Evolutionary conservation across 352 stramenopile genomes (phyloP).

Genomic region (Plasmopara muralis): DNA sequence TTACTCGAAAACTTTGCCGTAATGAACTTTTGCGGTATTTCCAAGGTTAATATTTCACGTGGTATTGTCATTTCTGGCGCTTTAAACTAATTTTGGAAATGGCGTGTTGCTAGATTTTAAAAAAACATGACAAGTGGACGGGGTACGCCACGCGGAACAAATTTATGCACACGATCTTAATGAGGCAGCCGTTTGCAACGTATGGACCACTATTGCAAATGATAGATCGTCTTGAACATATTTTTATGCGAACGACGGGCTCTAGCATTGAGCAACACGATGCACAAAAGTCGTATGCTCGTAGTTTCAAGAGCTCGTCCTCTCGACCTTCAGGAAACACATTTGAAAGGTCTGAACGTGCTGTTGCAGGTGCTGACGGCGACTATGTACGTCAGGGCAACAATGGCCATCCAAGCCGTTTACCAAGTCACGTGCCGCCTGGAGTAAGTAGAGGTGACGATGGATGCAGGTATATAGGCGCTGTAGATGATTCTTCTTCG

Average conservation of each 20-base stretch:
- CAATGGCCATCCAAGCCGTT: constrained; percentile 18
- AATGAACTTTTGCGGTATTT: constrained; percentile 88
- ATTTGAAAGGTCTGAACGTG: constrained; percentile 5
- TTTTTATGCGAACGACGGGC: constrained; percentile 85
- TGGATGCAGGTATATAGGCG: constrained; percentile 21
- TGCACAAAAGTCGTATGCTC: constrained; percentile 40
- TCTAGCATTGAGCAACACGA: constrained; percentile 83
- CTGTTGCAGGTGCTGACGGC: constrained; percentile 5
- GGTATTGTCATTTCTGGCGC: no score
- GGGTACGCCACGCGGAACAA: constrained; percentile 86
- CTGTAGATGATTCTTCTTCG: constrained; percentile 30
- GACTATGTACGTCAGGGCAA: constrained; percentile 10
- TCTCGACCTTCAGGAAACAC: constrained; percentile 16
- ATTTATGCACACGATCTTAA: constrained; percentile 86
- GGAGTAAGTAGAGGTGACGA: constrained; percentile 14
- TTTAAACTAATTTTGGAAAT: not conserved
- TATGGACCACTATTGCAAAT: constrained; percentile 80
- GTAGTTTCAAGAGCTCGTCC: constrained; percentile 30
- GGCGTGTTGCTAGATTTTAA: constrained; percentile 54
- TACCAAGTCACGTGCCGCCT: constrained; percentile 29
- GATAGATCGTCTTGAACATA: constrained; percentile 82
- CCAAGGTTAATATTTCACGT: constrained; percentile 38
- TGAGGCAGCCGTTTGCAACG: constrained; percentile 84
- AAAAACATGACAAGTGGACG: constrained; percentile 90
- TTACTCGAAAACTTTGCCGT: constrained; percentile 85